Evolutionary conservation across 225 moss, liverwort and hornwort genomes (phyloP), one percentile per base, ranked within the genome.

Genomic region (Antitrichia curtipendula): DNA sequence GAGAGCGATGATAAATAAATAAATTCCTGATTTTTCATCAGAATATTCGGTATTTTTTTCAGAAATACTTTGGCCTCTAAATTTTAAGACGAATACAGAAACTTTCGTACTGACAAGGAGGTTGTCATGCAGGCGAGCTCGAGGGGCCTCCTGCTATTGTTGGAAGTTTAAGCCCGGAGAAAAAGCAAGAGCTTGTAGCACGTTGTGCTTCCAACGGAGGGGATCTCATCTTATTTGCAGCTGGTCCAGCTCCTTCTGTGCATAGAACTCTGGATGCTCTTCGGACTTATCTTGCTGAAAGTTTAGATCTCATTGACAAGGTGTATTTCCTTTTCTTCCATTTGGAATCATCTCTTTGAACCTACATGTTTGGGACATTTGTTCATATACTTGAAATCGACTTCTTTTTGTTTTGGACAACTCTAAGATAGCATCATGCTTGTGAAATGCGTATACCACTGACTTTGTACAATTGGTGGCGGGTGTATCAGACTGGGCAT

Each of bases 171-270:
- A 89, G 47, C 75, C 73, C 82, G 72, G 93, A 94, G 86, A 90
- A 90, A 83, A 92, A 91, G 90, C 89, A 88, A 82, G 91, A 87
- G 60, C 89, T 99, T 84, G 92, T 89, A 60, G 86, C 83, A 75
- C 91, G 82, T 43, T 91, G 93, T 83, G 91, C 84, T 82, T 94
- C 94, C 27, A 91, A 93, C 70, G 90, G 94, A 90, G 99, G 95
- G 87, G 99, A 99, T 86, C 94, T 99, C 62, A 84, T 99, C 71
- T 86, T 99, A 81, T 99, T 96, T 87, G 96, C 97, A 80, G 92
- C 96, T 50, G 99, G 93, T 83, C 89, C 93, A 86, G 88, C 91
- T 78, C 69, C 91, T 86, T 86, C 88, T 75, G 96, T 96, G 78
- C 94, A 92, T 83, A 94, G 88, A 70, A 95, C 95, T 57, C 88